Base-by-base conservation (phyloP, 1,284 basidiomycete genomes). In the Ceratorhiza oryzae-sativae region DNA sequence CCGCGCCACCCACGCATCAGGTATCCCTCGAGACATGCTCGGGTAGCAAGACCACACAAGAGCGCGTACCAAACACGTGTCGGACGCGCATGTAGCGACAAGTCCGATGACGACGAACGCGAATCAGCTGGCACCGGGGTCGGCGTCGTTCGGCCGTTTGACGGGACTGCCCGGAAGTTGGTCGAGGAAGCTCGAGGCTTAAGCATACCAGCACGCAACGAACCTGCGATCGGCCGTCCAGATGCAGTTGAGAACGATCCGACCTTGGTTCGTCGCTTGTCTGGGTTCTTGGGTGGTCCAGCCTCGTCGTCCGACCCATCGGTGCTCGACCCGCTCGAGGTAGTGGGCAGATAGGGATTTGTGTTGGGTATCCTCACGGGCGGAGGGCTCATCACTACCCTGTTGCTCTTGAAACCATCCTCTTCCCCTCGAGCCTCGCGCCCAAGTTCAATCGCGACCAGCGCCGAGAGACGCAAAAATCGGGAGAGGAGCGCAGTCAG, bases 1-100 rank as follows among this genome's bases (percentile, higher is more conserved):
- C 92, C 90, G 41, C 84, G 85, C 93, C 93, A 94, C 0, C 89
- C 89, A 12, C 87, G 88, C 4, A 87, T 88, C 53, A 94, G 82
- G 77, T 93, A 94, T 0, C 92, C 93, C 77, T 94, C 92, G 62
- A 94, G 80, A 30, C 88, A 90, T 0, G 91, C 90, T 27, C 92
- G 86, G 2, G 91, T 92, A 27, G 93, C 82, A 27, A 94, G 80
- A 1, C 90, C 88, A 0, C 86, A 87, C 9, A 94, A 83, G 8
- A 94, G 83, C 79, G 89, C 84, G 79, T 93, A 94, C 93, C 93
- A 94, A 73, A 88, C 87, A 36, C 85, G 81, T 36, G 90, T 89
- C 1, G 91, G 91, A 1, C 84, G 83, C 45, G 91, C 70, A 25
- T 72, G 60, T 27, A 58, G 74, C 76, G 12, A 76, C 73, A 30